Evolutionary conservation across 164 flowering plant genomes (phyloP), one percentile per base, ranked within the genome.

Genomic region (Saururus chinensis): DNA sequence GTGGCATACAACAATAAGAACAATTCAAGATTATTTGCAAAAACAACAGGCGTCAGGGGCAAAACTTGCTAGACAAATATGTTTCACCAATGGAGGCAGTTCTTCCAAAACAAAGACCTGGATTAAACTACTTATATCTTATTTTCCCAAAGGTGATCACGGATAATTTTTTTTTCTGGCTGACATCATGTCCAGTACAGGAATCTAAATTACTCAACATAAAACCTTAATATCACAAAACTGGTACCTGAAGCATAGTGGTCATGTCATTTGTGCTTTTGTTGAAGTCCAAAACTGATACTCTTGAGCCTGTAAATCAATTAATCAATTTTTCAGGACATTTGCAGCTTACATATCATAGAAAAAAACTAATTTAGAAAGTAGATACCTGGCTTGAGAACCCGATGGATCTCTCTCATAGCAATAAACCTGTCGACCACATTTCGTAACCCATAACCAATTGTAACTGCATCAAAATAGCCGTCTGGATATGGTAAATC

Each of bases 361-460:
- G 5, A 57, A 17, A 51, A n/a, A 30, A 23, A 41, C 14, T 17
- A 42, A 59, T 17, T 3, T 49, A 30, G n/a, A 45, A 49, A 63
- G 25, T 41, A 56, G 16, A 24, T 51, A 88, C 96, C 95, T 75
- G 85, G 81, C 75, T 83, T 90, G 22, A 90, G 73, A 61, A 93
- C 92, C 60, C 97, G 76, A 71, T 66, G 70, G 35, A 83, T 76
- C 64, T 90, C 96, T 64, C 70, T 65, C 80, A 88, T 73, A 48
- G 92, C 87, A 73, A 71, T 82, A 22, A 51, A 74, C 66, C 62
- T 84, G 71, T 92, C 84, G 13, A 88, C 70, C 57, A 92, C 75
- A 76, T 92, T 92, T 40, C 95, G 74, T 11, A 92, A 78, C 13
- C 98, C 98, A 75, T 77, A 92, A 51, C 98, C 98, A 64, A 89